A percentile compares a stretch with the other conserved stretches of the same genome.
These are phyloP conservation scores for Herpetospermum pedunculosum DNA, from an alignment of 306 rosid species.

Conservation along the genomic window DNA sequence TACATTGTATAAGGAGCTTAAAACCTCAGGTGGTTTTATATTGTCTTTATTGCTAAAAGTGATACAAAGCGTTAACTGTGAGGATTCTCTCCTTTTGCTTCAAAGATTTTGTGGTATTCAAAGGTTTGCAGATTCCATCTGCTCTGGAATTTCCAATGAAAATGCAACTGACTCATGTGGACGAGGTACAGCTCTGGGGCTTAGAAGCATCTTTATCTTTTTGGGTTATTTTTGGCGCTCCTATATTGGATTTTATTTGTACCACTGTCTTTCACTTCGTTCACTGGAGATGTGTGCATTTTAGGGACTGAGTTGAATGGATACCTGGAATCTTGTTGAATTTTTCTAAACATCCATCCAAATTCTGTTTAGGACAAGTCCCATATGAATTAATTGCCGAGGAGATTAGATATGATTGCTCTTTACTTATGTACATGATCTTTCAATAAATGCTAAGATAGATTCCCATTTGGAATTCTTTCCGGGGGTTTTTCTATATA, in stretches of 20 bases:
- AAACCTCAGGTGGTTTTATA: constrained; percentile 69
- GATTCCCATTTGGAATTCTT: not conserved
- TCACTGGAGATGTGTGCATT: not conserved
- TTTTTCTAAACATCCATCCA: not conserved
- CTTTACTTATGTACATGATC: not conserved
- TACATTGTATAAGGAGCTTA: constrained; percentile 69
- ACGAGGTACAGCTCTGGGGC: constrained; percentile 42
- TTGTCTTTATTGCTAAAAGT: constrained; percentile 64
- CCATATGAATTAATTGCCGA: not conserved
- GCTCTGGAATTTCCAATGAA: constrained; percentile 45
- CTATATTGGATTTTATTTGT: not conserved
- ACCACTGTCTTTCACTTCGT: not conserved
- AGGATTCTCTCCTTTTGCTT: constrained; percentile 64
- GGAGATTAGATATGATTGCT: not conserved
- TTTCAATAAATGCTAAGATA: not conserved
- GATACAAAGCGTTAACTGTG: constrained; percentile 47
- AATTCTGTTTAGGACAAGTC: not conserved
- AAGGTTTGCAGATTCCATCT: constrained; percentile 60
- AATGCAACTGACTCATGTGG: constrained; percentile 19
- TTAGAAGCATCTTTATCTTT: not conserved
- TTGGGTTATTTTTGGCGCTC: not conserved
- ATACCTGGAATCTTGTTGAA: not conserved
- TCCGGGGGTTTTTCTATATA: not conserved
- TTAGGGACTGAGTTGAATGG: not conserved
- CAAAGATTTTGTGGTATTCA: constrained; percentile 73